These are phyloP conservation scores for Argentina anserina DNA, from an alignment of 306 rosid species.

Conservation along the genomic window DNA sequence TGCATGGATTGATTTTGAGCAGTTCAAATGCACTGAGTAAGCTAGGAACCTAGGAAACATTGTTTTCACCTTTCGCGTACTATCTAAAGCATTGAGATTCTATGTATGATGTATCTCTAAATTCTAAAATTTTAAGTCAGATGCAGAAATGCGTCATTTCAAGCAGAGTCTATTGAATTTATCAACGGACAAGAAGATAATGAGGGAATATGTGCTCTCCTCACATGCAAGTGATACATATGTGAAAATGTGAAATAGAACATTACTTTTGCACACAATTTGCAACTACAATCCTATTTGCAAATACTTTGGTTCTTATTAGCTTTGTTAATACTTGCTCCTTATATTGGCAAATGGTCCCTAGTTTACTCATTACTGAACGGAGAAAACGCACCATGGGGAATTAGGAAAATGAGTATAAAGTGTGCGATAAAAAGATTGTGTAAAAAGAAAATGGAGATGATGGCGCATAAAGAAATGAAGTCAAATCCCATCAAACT, in stretches of 20 bases:
- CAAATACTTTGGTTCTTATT: not conserved
- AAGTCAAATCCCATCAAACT: constrained; percentile 46
- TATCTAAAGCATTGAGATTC: too few relatives aligned
- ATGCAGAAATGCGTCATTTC: not conserved
- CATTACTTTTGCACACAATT: constrained; percentile 7
- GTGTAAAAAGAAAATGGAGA: constrained; percentile 10
- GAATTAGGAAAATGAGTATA: not conserved
- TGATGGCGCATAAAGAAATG: constrained; percentile 31
- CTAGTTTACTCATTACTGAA: constrained; percentile 10
- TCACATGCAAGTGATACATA: constrained; percentile 11
- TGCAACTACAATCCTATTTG: not conserved
- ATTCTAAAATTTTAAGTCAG: not conserved
- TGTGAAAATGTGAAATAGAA: constrained; percentile 7
- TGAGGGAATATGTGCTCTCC: constrained; percentile 9
- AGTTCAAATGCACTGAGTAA: not conserved
- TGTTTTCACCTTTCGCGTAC: not conserved
- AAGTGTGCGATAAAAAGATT: not conserved
- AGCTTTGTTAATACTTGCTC: not conserved
- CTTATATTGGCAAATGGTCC: not conserved
- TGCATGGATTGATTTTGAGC: constrained; percentile 24
- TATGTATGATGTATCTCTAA: not conserved
- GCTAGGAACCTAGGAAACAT: too few relatives aligned
- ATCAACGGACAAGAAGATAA: not conserved
- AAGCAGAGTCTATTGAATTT: not conserved
- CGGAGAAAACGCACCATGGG: constrained; percentile 24